phyloP scores from a whole-genome alignment of 805 yeast species.

The Nakazawaea populi region DNA sequence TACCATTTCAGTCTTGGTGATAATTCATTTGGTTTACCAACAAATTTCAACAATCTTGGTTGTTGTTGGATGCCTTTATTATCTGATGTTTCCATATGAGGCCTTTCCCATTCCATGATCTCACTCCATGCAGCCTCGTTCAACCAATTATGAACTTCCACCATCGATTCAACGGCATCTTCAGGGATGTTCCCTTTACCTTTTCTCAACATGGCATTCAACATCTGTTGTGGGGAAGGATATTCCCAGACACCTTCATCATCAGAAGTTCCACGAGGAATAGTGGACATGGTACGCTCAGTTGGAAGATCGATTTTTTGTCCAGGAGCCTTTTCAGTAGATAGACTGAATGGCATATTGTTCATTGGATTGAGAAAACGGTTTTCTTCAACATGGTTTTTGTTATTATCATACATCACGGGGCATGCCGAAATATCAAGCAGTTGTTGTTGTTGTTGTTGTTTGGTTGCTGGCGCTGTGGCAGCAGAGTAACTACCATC shows the following conservation, averaged over 20 bases:
- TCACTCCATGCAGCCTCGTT: slow-evolving; percentile 99
- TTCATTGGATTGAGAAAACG: slow-evolving; percentile 68
- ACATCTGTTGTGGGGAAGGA: slow-evolving; percentile 99
- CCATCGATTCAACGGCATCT: slow-evolving; percentile 96
- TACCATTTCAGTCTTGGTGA: slow-evolving; percentile 81
- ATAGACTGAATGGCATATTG: slow-evolving; percentile 77
- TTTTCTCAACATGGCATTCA: slow-evolving; percentile 93
- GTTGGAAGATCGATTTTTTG: slow-evolving; percentile 78
- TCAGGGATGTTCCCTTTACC: slow-evolving; percentile 91
- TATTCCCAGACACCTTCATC: slow-evolving; percentile 91
- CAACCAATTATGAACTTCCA: slow-evolving; percentile 89
- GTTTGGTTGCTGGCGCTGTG: too few species aligned
- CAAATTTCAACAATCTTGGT: slow-evolving; percentile 80
- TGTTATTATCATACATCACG: background rate
- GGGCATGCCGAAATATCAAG: background rate
- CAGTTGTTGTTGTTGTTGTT: background rate
- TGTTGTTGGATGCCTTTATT: too few species aligned
- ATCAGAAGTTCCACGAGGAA: slow-evolving; percentile 71
- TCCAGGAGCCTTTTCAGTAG: slow-evolving; percentile 67
- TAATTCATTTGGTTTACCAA: slow-evolving; percentile 85
- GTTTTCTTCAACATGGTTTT: slow-evolving; percentile 20
- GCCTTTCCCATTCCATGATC: slow-evolving; percentile 85
- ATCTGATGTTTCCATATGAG: slow-evolving; percentile 45
- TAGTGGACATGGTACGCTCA: slow-evolving; percentile 74
- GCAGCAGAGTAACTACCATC: too few species aligned